A percentile compares a stretch with the other conserved stretches of the same genome.
These are phyloP conservation scores for Lentinula raphanica DNA, from an alignment of 768 basidiomycete genomes.

Conservation along the genomic window DNA sequence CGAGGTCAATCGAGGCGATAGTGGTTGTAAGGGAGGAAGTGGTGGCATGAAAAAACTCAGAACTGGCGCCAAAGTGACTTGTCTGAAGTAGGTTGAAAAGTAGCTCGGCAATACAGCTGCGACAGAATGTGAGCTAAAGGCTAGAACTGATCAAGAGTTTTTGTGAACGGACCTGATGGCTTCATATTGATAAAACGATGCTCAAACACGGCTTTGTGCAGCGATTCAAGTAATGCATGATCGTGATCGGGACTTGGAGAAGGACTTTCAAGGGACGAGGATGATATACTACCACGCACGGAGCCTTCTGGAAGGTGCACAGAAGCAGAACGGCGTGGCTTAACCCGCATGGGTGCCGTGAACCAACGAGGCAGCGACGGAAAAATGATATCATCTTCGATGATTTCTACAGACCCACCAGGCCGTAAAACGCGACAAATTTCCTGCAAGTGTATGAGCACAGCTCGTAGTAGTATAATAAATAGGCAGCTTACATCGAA, in stretches of 20 bases:
- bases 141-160: not conserved
- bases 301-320: conserved; percentile 47
- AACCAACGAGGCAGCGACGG: conserved; percentile 77
- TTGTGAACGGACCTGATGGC: conserved; percentile 50
- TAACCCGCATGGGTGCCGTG: conserved; percentile 59
- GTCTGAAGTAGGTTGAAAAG: conserved; percentile 67
- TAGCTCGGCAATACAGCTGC: conserved; percentile 63
- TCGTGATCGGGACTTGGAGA: conserved; percentile 45
- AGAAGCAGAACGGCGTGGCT: conserved; percentile 41
- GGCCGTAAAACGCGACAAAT: conserved; percentile 64
- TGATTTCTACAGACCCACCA: conserved; percentile 64
- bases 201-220: conserved; percentile 63
- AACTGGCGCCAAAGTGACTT: conserved; percentile 56
- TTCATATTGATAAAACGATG: conserved; percentile 67
- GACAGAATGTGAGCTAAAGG: not conserved
- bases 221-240: conserved; percentile 63
- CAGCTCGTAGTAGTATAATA: not conserved
- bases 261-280: conserved; percentile 26
- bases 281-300: conserved; percentile 27
- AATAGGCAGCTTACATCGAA: conserved; percentile 47
- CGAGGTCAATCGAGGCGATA: conserved; percentile 39
- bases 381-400: conserved; percentile 75
- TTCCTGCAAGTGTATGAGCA: conserved; percentile 42
- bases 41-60: conserved; percentile 67
- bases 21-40: conserved; percentile 55